Evolutionary conservation across 176 grass and related monocot genomes (phyloP).

Genomic region (Calamus simplicifolius): DNA sequence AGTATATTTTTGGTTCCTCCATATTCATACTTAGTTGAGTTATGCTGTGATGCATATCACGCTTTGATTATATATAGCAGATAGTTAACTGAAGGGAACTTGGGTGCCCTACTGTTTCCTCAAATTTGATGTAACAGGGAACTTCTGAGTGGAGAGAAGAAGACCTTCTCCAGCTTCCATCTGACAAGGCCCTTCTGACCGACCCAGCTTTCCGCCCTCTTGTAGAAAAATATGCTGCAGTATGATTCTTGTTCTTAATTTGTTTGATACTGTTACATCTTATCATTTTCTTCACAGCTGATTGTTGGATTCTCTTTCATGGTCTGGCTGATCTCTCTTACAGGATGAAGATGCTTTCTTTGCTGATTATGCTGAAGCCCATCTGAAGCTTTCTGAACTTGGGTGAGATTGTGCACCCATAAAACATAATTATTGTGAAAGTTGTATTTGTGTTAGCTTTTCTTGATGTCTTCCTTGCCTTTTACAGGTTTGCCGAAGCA

Average conservation of each 20-base stretch:
- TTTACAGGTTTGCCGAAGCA: conserved; percentile 3
- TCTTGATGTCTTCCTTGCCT: not conserved
- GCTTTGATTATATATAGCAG: too few species aligned
- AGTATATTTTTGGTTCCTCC: not conserved
- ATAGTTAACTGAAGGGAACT: too few species aligned
- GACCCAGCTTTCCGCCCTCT: conserved; percentile 15
- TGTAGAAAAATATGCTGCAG: conserved; percentile 12
- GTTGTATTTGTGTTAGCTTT: too few species aligned
- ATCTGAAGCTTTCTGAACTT: conserved; percentile 15
- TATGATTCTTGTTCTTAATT: not conserved
- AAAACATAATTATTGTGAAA: not conserved
- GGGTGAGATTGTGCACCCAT: not conserved
- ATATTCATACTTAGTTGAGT: too few species aligned
- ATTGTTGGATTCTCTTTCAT: not conserved
- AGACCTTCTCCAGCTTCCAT: conserved; percentile 5
- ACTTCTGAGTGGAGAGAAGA: conserved; percentile 10
- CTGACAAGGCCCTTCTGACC: conserved; percentile 2
- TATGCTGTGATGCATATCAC: too few species aligned
- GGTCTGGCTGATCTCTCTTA: not conserved
- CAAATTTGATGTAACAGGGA: not conserved
- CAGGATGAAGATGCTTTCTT: conserved; percentile 18
- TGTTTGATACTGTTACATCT: too few species aligned
- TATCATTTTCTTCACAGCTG: not conserved
- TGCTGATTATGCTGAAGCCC: conserved; percentile 15
- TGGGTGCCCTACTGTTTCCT: too few species aligned